Evolutionary conservation across 305 asterid species (phyloP), one percentile per base, ranked within the genome.

Genomic region (Fraxinus latifolia): DNA sequence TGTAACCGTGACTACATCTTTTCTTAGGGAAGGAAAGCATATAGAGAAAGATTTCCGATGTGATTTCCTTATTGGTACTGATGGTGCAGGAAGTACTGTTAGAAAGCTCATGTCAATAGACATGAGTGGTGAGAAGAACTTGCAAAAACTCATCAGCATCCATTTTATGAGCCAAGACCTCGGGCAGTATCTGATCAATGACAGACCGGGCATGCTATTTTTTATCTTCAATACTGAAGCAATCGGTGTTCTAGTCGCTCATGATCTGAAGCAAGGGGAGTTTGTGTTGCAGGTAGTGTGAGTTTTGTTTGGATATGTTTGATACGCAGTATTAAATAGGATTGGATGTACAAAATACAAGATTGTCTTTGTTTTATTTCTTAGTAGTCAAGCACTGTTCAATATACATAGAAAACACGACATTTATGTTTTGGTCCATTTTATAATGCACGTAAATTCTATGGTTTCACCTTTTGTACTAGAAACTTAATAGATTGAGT

Each of bases 181-280:
- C 47, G 99, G 99, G 70, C 86, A 89, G 77, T 94, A 93, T 87
- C 87, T 95, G 88, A 91, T 91, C 79, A 88, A 89, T 31, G 92
- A 95, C 90, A 92, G 93, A 83, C 97, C 97, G 2, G 99, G 99
- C 79, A 94, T 94, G 99, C 87, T 95, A 76, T 95, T 91, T 90
- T 95, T 95, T 86, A 80, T 95, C 78, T 94, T 94, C 76, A 95
- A 95, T 75, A 81, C 93, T 58, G 93, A 91, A 81, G 98, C 90
- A 32, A 93, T 94, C 21, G 99, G 98, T 60, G 99, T 94, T 58
- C 91, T 95, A 81, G 98, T 95, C 34, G 99, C 99, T 81, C 99
- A 95, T 88, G 96, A 93, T 85, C 87, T 93, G 86, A 85, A 84
- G 86, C 90, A 92, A 89, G 99, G 99, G 81, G 98, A 95, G 84